These are phyloP conservation scores for Pseudoturritis turrita DNA, from an alignment of 345 rosid species.

Conservation along the genomic window DNA sequence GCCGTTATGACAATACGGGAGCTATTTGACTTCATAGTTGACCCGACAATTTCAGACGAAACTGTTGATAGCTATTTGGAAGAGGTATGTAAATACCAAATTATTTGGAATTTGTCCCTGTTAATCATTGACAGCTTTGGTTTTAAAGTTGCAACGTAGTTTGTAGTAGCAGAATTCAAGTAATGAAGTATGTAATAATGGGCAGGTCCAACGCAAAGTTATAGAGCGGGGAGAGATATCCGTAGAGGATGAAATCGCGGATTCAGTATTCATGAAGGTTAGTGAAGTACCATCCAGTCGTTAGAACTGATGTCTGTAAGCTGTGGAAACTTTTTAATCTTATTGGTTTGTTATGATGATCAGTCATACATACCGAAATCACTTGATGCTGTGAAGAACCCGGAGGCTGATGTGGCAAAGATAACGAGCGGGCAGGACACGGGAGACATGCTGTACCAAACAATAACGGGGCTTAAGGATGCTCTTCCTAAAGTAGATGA, in stretches of 20 bases:
- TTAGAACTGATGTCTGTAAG: not conserved
- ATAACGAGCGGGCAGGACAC: conserved; percentile 77
- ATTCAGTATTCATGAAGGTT: conserved; percentile 90
- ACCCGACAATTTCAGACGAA: conserved; percentile 78
- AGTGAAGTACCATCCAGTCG: conserved; percentile 8
- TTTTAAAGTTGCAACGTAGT: not conserved
- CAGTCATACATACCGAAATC: conserved; percentile 89
- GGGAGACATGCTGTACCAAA: conserved; percentile 64
- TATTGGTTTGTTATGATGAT: not conserved
- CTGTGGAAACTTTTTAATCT: not conserved
- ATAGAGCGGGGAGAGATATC: conserved; percentile 62
- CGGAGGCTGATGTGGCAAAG: conserved; percentile 66
- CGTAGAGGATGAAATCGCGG: conserved; percentile 87
- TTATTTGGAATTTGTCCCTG: not conserved
- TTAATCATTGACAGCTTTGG: not conserved
- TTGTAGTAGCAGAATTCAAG: not conserved
- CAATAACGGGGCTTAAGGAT: conserved; percentile 79
- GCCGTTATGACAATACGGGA: conserved; percentile 94
- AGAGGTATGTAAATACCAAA: conserved; percentile 42
- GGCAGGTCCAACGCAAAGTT: conserved; percentile 74
- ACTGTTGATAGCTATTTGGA: conserved; percentile 77
- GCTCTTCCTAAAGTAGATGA: conserved; percentile 47
- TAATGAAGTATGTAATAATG: not conserved
- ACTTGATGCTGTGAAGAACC: conserved; percentile 69
- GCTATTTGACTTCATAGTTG: conserved; percentile 92